phyloP scores from a whole-genome alignment of 768 basidiomycete genomes.

The Tricholoma sp. region DNA sequence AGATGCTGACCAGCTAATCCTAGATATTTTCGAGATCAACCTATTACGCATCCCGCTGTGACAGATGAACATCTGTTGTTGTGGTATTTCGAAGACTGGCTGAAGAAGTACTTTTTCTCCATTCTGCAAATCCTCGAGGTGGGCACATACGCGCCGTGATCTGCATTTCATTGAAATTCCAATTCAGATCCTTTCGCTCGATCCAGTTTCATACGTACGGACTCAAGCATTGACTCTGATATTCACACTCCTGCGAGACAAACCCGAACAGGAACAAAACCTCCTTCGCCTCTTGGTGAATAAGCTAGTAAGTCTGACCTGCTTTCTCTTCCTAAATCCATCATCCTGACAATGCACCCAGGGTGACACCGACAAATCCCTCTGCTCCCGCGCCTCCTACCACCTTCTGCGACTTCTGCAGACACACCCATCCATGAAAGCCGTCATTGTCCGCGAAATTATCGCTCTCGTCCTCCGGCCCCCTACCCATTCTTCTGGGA shows the following conservation, averaged over 20 bases:
- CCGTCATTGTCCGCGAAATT: slow-evolving; percentile 83
- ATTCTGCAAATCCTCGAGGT: slow-evolving; percentile 90
- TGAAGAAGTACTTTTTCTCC: slow-evolving; percentile 95
- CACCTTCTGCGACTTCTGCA: slow-evolving; percentile 88
- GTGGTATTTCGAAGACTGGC: slow-evolving; percentile 96
- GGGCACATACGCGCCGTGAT: slow-evolving; percentile 9
- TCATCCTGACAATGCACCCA: slow-evolving; percentile 21
- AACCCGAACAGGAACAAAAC: slow-evolving; percentile 98
- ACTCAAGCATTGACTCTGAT: slow-evolving; percentile 78
- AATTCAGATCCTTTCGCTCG: slow-evolving; percentile 66
- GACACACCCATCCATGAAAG: slow-evolving; percentile 89
- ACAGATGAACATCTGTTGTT: slow-evolving; percentile 70
- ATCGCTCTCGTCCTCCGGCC: slow-evolving; percentile 73
- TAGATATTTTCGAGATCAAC: slow-evolving; percentile 91
- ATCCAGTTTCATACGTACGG: slow-evolving; percentile 84
- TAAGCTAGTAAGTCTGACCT: slow-evolving; percentile 63
- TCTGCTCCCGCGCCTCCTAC: slow-evolving; percentile 88
- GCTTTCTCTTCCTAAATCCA: background rate
- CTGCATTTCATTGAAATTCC: background rate
- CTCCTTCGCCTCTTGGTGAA: slow-evolving; percentile 87
- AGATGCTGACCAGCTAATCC: slow-evolving; percentile 1
- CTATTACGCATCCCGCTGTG: slow-evolving; percentile 53
- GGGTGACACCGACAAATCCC: slow-evolving; percentile 85
- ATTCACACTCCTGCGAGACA: slow-evolving; percentile 74
- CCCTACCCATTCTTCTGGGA: slow-evolving; percentile 28